Evolutionary conservation across 805 yeast genomes (phyloP), one percentile per base, ranked within the genome.

Genomic region (Saturnispora zaruensis): DNA sequence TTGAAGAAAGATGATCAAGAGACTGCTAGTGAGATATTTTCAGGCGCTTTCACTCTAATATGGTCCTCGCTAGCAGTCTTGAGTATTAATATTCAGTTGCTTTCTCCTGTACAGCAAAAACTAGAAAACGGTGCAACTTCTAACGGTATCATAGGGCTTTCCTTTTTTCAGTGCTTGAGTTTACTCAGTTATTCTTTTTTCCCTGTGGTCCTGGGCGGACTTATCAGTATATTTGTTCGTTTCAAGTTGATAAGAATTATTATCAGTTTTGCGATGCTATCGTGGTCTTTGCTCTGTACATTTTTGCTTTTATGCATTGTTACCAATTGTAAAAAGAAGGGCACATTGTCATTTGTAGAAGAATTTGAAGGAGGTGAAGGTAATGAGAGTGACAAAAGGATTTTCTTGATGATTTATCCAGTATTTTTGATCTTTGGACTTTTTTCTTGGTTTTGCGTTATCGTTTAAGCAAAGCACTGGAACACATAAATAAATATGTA

Each of bases 161-260:
- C 80, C 2, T 75, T 77, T 50, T 69, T 77, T 68, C 77, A 78
- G 38, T 78, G 82, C 46, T 66, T 78, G 28, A 73, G 79, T 60
- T 78, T 81, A 25, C 66, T 77, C 13, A 78, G 81, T 2, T 78
- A 78, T 62, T 71, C 79, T 24, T 62, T 76, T 64, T 78, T 78
- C 58, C 83, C 83, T 2, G 68, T 78, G 25, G 69, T 74, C 2
- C 54, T 74, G 7, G 81, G 82, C 3, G 77, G 73, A 4, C 44
- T 77, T 8, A 45, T 74, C 16, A 69, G 78, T 45, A 66, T 76
- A 2, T 61, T 76, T 5, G 54, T 78, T 38, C 60, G 64, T 24
- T 72, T 73, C 71, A 72, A 70, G 54, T 51, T 71, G 9, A 47
- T 77, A 3, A 64, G 81, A 49, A 56, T 77, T 26, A 55, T 65